A percentile compares a stretch with the other conserved stretches of the same genome.
phyloP scores from a whole-genome alignment of 1,284 basidiomycete species.

The Inonotus obliquus region DNA sequence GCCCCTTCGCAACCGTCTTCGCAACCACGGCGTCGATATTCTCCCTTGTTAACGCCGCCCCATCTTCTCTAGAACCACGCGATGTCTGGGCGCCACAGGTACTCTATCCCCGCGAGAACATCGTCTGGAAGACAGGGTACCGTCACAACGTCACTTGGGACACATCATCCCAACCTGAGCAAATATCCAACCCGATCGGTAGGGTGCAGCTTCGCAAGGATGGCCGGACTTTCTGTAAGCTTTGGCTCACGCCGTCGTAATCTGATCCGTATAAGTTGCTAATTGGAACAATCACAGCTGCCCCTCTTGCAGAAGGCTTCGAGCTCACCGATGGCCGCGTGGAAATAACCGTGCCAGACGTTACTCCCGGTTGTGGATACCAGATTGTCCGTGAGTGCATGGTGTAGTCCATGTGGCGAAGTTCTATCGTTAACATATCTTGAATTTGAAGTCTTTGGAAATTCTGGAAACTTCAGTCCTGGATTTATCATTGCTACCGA shows the following conservation, averaged over 20 bases:
- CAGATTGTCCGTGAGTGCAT: slow-evolving; percentile 38
- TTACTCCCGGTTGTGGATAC: slow-evolving; percentile 31
- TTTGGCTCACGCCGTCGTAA: slow-evolving; percentile 25
- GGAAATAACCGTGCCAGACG: slow-evolving; percentile 35
- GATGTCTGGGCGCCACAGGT: slow-evolving; percentile 47
- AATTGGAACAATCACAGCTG: slow-evolving; percentile 13
- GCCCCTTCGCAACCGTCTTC: background rate
- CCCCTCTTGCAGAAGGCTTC: slow-evolving; percentile 37
- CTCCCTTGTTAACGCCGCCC: slow-evolving; percentile 21
- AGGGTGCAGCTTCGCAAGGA: slow-evolving; percentile 27
- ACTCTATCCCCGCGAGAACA: slow-evolving; percentile 31
- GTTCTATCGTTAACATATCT: slow-evolving; percentile 7
- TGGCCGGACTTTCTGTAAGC: slow-evolving; percentile 27
- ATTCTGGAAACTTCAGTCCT: slow-evolving; percentile 43
- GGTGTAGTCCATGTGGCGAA: background rate
- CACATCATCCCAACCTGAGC: slow-evolving; percentile 32
- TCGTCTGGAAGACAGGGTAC: slow-evolving; percentile 40
- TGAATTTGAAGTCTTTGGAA: slow-evolving; percentile 40
- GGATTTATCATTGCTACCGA: slow-evolving; percentile 34
- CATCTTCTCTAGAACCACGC: slow-evolving; percentile 26
- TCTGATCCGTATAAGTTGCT: slow-evolving; percentile 6
- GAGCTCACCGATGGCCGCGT: slow-evolving; percentile 34
- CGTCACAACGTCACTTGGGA: slow-evolving; percentile 45
- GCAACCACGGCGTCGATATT: background rate
- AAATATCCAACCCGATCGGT: slow-evolving; percentile 45